phyloP scores from a whole-genome alignment of 352 stramenopile species.

The Pythium rhizo-oryzae region DNA sequence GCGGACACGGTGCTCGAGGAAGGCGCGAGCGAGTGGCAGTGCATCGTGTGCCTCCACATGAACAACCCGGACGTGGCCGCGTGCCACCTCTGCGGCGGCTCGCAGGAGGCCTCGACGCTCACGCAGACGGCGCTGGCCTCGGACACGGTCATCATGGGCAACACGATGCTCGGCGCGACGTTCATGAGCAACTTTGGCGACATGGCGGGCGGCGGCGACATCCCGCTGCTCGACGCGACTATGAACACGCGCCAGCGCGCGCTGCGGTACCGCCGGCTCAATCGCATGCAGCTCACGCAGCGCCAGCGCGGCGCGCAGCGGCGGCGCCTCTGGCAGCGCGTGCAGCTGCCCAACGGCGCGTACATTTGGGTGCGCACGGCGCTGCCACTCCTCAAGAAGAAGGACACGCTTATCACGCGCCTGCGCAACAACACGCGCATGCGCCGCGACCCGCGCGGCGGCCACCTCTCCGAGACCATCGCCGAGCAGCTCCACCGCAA shows the following conservation, averaged over 20 bases:
- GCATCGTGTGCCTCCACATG: constrained; percentile 49
- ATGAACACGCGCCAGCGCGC: constrained; percentile 40
- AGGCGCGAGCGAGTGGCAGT: constrained; percentile 47
- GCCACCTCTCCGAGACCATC: constrained; percentile 31
- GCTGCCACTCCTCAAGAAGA: constrained; percentile 26
- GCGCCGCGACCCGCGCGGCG: constrained; percentile 17
- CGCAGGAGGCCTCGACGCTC: constrained; percentile 34
- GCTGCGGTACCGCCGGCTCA: constrained; percentile 43
- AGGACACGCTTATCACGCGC: constrained; percentile 31
- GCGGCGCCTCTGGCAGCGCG: constrained; percentile 42
- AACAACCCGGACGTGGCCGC: constrained; percentile 39
- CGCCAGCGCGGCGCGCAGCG: constrained; percentile 41
- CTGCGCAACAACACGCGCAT: constrained; percentile 33
- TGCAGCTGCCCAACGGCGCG: constrained; percentile 37
- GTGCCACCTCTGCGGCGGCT: constrained; percentile 40
- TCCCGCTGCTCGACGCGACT: constrained; percentile 24
- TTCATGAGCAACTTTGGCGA: constrained; percentile 25
- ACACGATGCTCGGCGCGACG: constrained; percentile 26
- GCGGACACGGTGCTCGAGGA: constrained; percentile 42
- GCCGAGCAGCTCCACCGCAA: constrained; percentile 48
- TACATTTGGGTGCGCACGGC: constrained; percentile 46
- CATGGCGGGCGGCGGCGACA: background rate
- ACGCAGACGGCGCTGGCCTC: constrained; percentile 11
- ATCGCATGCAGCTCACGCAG: constrained; percentile 47
- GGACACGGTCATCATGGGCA: constrained; percentile 34